Percentiles rank a stretch among this genome's conserved stretches.
These are phyloP conservation scores for Xylaria sp. DNA, from an alignment of 2,329 filamentous ascomycete species.

Conservation along the genomic window DNA sequence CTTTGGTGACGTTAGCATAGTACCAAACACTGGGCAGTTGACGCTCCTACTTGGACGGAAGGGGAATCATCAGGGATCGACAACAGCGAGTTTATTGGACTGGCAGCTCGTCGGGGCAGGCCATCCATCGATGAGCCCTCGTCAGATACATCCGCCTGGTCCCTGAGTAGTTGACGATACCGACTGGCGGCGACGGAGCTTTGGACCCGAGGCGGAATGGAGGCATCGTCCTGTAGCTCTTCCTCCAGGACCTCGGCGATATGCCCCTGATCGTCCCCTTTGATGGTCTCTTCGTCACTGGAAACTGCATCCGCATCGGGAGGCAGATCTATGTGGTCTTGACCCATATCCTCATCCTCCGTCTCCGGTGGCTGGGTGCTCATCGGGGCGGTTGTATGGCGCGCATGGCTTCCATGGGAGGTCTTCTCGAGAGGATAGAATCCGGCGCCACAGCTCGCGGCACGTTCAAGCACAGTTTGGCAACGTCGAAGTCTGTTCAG, in stretches of 20 bases:
- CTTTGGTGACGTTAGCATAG: slow-evolving; percentile 44
- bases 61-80: slow-evolving; percentile 85
- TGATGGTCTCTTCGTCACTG: slow-evolving; percentile 52
- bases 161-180: slow-evolving; percentile 53
- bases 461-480: no score
- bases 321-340: slow-evolving; percentile 54
- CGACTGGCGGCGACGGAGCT: slow-evolving; percentile 48
- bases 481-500: neutral
- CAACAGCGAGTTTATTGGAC: slow-evolving; percentile 69
- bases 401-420: slow-evolving; percentile 36
- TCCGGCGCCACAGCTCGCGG: neutral
- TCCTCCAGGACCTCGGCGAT: slow-evolving; percentile 46
- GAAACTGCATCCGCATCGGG: slow-evolving; percentile 47
- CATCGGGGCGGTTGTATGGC: slow-evolving; percentile 37
- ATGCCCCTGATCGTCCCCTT: slow-evolving; percentile 46
- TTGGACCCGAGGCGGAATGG: slow-evolving; percentile 37
- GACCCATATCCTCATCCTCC: slow-evolving; percentile 50
- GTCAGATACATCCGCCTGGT: slow-evolving; percentile 56
- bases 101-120: slow-evolving; percentile 62
- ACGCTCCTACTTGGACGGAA: slow-evolving; percentile 71
- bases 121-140: slow-evolving; percentile 58
- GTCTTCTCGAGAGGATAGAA: slow-evolving; percentile 1
- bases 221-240: slow-evolving; percentile 40
- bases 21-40: slow-evolving; percentile 5
- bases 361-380: slow-evolving; percentile 39